These are phyloP conservation scores for Sungouiozyma intestinalis DNA, from an alignment of 805 yeast genomes.

Conservation along the genomic window DNA sequence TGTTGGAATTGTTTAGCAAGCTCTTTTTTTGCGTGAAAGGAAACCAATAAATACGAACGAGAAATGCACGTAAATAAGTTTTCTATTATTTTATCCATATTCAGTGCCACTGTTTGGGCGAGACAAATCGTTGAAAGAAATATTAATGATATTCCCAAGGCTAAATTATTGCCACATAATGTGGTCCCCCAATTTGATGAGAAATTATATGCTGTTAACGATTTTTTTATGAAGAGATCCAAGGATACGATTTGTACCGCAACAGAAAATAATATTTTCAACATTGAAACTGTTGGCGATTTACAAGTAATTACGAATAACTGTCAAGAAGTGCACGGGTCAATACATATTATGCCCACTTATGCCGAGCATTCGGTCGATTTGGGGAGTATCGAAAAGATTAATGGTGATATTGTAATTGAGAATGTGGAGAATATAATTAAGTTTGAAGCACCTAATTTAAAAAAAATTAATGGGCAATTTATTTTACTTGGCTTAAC, in stretches of 20 bases:
- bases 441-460: constrained; percentile 43
- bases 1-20: too few species aligned
- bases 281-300: constrained; percentile 30
- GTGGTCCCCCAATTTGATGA: background rate
- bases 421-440: constrained; percentile 44
- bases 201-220: background rate
- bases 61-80: background rate
- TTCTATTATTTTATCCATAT: background rate
- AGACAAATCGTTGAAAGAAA: background rate
- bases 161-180: constrained; percentile 2
- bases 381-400: constrained; percentile 31
- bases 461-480: constrained; percentile 39
- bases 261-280: constrained; percentile 18
- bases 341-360: constrained; percentile 34
- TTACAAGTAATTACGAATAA: constrained; percentile 31
- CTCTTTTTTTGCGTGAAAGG: too few species aligned
- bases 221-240: background rate
- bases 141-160: background rate
- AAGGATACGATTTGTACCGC: background rate
- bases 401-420: constrained; percentile 49
- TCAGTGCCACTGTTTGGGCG: background rate
- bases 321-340: constrained; percentile 46
- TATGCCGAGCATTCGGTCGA: constrained; percentile 42
- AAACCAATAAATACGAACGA: background rate
- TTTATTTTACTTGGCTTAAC: constrained; percentile 50